phyloP scores from a whole-genome alignment of 768 basidiomycete genomes.

The Mycena crocata region DNA sequence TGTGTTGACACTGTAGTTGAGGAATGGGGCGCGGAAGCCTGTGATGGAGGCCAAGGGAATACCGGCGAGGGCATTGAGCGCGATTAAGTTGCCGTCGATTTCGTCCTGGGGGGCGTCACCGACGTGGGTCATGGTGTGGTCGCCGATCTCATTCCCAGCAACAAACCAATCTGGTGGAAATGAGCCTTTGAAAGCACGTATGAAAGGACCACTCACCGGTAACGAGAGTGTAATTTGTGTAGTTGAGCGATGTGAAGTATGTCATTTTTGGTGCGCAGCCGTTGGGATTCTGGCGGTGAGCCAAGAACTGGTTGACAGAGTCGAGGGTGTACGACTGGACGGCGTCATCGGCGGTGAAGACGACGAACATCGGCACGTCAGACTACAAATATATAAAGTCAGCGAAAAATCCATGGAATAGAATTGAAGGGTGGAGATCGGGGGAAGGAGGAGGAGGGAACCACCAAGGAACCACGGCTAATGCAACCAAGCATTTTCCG shows the following conservation, averaged over 20 bases:
- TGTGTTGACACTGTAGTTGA: slow-evolving; percentile 73
- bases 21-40: slow-evolving; percentile 84
- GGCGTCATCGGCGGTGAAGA: slow-evolving; percentile 84
- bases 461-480: too few species aligned
- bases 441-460: too few species aligned
- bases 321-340: slow-evolving; percentile 82
- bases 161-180: slow-evolving; percentile 73
- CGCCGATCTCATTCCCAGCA: slow-evolving; percentile 86
- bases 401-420: too few species aligned
- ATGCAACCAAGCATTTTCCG: too few species aligned
- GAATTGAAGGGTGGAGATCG: too few species aligned
- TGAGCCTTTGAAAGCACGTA: slow-evolving; percentile 3
- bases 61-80: slow-evolving; percentile 81
- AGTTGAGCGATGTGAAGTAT: slow-evolving; percentile 77
- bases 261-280: slow-evolving; percentile 82
- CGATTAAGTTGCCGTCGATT: slow-evolving; percentile 82
- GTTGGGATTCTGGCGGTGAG: slow-evolving; percentile 80
- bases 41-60: slow-evolving; percentile 72
- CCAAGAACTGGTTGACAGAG: slow-evolving; percentile 79
- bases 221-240: slow-evolving; percentile 82
- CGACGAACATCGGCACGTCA: slow-evolving; percentile 73
- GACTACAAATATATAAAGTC: slow-evolving; percentile 46
- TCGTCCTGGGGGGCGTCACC: slow-evolving; percentile 71
- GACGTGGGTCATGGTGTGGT: slow-evolving; percentile 86
- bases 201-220: slow-evolving; percentile 51